Conservation (phyloP, 2,329 filamentous ascomycete species). For the Trichoderma sp. region DNA sequence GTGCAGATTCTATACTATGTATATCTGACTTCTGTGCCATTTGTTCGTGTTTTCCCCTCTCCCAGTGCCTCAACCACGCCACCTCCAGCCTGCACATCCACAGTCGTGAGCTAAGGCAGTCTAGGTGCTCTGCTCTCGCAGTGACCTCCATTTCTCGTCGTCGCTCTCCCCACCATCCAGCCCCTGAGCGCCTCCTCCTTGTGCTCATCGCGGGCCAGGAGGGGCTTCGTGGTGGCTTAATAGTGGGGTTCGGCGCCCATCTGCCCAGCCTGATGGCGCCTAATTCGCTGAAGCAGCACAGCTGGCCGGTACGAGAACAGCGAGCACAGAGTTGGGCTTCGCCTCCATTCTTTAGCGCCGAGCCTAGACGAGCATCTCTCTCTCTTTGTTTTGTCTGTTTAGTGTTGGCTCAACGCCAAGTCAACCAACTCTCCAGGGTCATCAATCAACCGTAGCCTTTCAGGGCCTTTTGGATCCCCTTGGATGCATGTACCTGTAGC, state of each 20-base stretch:
- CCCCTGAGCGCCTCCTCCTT: not conserved
- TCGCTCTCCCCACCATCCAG: not conserved
- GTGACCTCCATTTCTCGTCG: not conserved
- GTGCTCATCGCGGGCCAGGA: not conserved
- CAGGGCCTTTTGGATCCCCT: not conserved
- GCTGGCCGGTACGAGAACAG: not conserved
- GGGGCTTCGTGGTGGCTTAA: not conserved
- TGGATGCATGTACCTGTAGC: not conserved
- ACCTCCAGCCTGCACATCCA: not conserved
- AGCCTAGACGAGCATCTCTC: not conserved
- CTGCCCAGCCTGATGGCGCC: not conserved
- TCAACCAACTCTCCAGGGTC: not conserved
- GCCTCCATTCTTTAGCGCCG: conserved; percentile 1
- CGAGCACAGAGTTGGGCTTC: not conserved
- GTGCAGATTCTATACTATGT: not conserved
- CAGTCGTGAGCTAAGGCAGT: not conserved
- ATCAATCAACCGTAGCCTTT: not conserved
- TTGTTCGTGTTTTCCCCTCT: not conserved
- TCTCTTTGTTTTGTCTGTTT: not conserved
- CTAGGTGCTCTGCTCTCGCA: not conserved
- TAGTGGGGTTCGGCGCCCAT: not conserved
- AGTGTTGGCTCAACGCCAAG: not conserved
- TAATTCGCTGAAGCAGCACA: not conserved
- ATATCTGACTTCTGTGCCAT: not conserved
- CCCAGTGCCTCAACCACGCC: not conserved